phyloP scores from a whole-genome alignment of 2,329 filamentous ascomycete species.

The Tolypocladium pustulatum region DNA sequence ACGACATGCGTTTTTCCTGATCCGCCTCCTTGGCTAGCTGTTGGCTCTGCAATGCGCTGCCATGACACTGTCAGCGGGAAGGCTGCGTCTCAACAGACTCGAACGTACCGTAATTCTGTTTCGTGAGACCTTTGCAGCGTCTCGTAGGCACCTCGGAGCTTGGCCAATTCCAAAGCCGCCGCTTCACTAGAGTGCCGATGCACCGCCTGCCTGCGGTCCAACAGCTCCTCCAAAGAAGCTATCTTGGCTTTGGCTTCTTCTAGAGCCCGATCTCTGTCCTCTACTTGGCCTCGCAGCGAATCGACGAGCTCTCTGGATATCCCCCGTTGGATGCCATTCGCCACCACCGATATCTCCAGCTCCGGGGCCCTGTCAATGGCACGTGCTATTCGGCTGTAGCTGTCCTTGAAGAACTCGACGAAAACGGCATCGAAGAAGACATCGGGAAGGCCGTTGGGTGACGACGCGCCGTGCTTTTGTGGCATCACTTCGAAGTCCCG shows the following conservation, averaged over 20 bases:
- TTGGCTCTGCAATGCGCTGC: conserved; percentile 21
- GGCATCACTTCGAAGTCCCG: conserved; percentile 84
- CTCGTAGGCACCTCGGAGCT: conserved; percentile 19
- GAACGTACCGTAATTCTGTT: conserved; percentile 41
- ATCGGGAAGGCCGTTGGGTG: conserved; percentile 50
- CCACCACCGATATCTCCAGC: conserved; percentile 70
- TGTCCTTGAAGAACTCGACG: conserved; percentile 91
- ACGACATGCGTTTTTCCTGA: conserved; percentile 11
- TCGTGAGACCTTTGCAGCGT: conserved; percentile 15
- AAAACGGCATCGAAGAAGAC: conserved; percentile 81
- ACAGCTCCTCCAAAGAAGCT: conserved; percentile 36
- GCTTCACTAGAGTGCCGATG: conserved; percentile 56
- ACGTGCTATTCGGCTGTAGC: conserved; percentile 74
- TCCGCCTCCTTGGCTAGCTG: conserved; percentile 13
- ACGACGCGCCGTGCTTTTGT: conserved; percentile 48
- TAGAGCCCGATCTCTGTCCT: conserved; percentile 53
- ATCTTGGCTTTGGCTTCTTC: conserved; percentile 35
- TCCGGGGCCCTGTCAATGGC: conserved; percentile 87
- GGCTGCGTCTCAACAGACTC: background rate
- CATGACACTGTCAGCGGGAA: background rate
- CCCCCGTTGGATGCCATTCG: conserved; percentile 74
- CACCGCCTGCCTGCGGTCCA: conserved; percentile 65
- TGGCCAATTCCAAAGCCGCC: conserved; percentile 14
- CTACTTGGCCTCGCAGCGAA: conserved; percentile 64
- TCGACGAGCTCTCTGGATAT: conserved; percentile 93